Evolutionary conservation across 1,284 basidiomycete genomes (phyloP).

Genomic region (Acaromyces ingoldii): DNA sequence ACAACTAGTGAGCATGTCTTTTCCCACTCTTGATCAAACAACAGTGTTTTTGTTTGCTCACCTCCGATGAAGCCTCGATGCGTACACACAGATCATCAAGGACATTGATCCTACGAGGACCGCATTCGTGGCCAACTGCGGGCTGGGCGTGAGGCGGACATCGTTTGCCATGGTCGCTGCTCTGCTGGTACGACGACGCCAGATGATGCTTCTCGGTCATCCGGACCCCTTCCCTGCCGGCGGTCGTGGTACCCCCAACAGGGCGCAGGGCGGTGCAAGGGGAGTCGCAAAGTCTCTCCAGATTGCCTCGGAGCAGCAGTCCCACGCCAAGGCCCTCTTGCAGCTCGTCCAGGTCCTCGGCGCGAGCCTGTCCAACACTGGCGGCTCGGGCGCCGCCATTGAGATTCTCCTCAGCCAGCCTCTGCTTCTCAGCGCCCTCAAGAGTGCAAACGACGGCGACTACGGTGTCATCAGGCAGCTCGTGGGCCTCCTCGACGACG

Average conservation of each 20-base stretch:
- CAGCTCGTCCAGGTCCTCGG: conserved; percentile 79
- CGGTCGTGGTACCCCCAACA: conserved; percentile 7
- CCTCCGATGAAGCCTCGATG: conserved; percentile 93
- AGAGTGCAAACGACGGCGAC: conserved; percentile 44
- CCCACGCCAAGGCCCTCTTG: conserved; percentile 73
- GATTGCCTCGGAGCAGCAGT: conserved; percentile 64
- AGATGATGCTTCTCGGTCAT: conserved; percentile 70
- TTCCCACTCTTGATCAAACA: background rate
- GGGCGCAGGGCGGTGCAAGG: background rate
- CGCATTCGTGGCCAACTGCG: conserved; percentile 89
- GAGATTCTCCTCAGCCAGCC: conserved; percentile 43
- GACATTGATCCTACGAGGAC: conserved; percentile 74
- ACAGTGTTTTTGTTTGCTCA: conserved; percentile 53
- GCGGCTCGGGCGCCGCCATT: conserved; percentile 24
- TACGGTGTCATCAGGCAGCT: conserved; percentile 45
- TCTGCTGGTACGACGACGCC: conserved; percentile 77
- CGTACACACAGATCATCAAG: conserved; percentile 78
- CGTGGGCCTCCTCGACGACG: conserved; percentile 44
- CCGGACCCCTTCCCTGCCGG: conserved; percentile 64
- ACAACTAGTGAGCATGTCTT: conserved; percentile 33
- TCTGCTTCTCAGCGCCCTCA: conserved; percentile 36
- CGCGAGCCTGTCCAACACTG: conserved; percentile 59
- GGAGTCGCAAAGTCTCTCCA: conserved; percentile 24
- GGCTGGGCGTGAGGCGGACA: conserved; percentile 92
- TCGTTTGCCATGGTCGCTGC: conserved; percentile 98